Conservation (phyloP, 139 green algal species). For the Micromonas pusilla region DNA sequence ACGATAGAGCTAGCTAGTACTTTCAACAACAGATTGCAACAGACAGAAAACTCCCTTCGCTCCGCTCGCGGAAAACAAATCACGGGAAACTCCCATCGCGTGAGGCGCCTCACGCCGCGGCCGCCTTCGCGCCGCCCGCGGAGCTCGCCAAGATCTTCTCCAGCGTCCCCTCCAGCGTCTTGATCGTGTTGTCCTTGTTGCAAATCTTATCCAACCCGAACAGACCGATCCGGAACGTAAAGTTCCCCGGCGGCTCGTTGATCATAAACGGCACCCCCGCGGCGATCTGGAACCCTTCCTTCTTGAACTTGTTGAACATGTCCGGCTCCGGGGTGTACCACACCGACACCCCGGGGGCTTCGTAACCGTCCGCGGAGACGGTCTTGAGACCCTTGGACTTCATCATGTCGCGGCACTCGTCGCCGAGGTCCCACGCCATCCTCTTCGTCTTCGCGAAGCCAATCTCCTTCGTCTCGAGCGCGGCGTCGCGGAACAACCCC, state of each 20-base stretch:
- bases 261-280: slow-evolving; percentile 36
- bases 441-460: slow-evolving; percentile 14
- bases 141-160: slow-evolving; percentile 1
- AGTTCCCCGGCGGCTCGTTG: slow-evolving; percentile 24
- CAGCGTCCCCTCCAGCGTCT: slow-evolving; percentile 10
- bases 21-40: no score
- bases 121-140: neutral
- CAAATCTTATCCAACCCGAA: slow-evolving; percentile 34
- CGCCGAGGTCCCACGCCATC: slow-evolving; percentile 12
- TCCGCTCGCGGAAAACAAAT: no score
- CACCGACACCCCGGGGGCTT: slow-evolving; percentile 28
- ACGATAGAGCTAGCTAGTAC: no score
- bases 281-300: slow-evolving; percentile 26
- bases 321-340: slow-evolving; percentile 25
- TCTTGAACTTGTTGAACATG: slow-evolving; percentile 29
- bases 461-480: slow-evolving; percentile 17
- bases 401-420: slow-evolving; percentile 22
- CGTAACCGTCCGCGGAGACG: slow-evolving; percentile 26
- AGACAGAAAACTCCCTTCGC: no score
- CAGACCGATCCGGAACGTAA: slow-evolving; percentile 35
- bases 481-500: slow-evolving; percentile 24
- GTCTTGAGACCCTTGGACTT: slow-evolving; percentile 18
- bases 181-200: slow-evolving; percentile 14
- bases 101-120: neutral
- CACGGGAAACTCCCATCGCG: no score